Evolutionary conservation across 371 early-diverging fungal species (phyloP), one percentile per base, ranked within the genome.

Genomic region (Lichtheimia corymbifera): DNA sequence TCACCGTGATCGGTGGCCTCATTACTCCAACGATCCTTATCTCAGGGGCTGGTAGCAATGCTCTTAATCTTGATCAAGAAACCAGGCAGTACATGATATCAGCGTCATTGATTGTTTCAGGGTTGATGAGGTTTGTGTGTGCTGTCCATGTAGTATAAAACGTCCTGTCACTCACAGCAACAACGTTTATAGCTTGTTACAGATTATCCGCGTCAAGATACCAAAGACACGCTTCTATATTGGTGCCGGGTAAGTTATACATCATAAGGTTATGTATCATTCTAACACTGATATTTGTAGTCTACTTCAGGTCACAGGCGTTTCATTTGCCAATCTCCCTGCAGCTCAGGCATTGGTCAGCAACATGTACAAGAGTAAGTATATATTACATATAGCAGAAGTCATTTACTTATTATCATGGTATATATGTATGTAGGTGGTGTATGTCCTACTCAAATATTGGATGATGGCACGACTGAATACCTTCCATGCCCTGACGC

Each of bases 401-500:
- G n/a, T 17, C 17, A 47, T 47, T 47, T 0, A 11, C 22, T 47
- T 18, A 5, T 7, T 7, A 47, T 22, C 4, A 54, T 40, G 6
- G 6, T 25, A 4, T 41, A 27, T 62, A 50, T 20, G 5, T 25
- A 12, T 30, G 27, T 62, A 50, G 67, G 53, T 24, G 83, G 83
- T 2, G 53, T 68, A 5, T 84, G 84, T 24, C 83, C 84, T 30
- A 74, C 72, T 45, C 70, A 72, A 51, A 11, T 72, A 3, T 54
- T 67, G 5, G 44, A 67, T 5, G 81, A 80, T 56, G 83, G 83
- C 28, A 67, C 77, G 11, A 64, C 57, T 14, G 65, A 51, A 11
- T 70, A 83, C 27, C 58, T 77, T 5, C 79, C 84, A 18, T 84
- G 84, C 30, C 84, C 84, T 12, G 66, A 78, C 49, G 84, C 79